phyloP scores from a whole-genome alignment of 164 flowering plant genomes.

The Liriodendron chinense region DNA sequence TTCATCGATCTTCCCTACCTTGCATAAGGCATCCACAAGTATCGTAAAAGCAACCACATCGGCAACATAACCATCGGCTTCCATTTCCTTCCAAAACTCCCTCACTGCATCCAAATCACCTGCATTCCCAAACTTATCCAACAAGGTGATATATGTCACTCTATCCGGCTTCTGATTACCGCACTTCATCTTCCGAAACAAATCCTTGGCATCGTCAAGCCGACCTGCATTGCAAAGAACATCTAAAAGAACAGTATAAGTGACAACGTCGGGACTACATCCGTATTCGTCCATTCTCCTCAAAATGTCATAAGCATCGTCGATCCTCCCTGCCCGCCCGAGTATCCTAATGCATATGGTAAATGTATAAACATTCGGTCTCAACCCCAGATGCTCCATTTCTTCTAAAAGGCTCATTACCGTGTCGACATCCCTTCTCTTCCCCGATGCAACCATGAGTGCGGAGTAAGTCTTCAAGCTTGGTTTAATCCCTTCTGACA shows the following conservation, averaged over 20 bases:
- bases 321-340: conserved; percentile 76
- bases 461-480: conserved; percentile 91
- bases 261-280: conserved; percentile 86
- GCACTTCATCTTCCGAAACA: conserved; percentile 66
- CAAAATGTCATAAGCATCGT: conserved; percentile 60
- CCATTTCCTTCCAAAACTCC: conserved; percentile 76
- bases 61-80: conserved; percentile 70
- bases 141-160: conserved; percentile 77
- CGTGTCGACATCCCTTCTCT: conserved; percentile 62
- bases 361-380: conserved; percentile 82
- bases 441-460: conserved; percentile 87
- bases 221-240: conserved; percentile 73
- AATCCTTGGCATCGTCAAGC: conserved; percentile 57
- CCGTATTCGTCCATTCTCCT: conserved; percentile 82
- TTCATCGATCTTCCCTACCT: conserved; percentile 61
- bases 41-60: conserved; percentile 84
- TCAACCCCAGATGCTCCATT: conserved; percentile 79
- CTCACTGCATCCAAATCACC: conserved; percentile 65
- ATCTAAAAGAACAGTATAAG: conserved; percentile 85
- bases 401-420: conserved; percentile 71
- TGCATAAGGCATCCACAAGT: conserved; percentile 70
- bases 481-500: conserved; percentile 70
- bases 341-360: conserved; percentile 86
- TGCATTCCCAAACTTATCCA: conserved; percentile 62
- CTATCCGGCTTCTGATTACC: conserved; percentile 75